These are phyloP conservation scores for Acrocalymma vagum DNA, from an alignment of 2,329 filamentous ascomycete species.

Conservation along the genomic window DNA sequence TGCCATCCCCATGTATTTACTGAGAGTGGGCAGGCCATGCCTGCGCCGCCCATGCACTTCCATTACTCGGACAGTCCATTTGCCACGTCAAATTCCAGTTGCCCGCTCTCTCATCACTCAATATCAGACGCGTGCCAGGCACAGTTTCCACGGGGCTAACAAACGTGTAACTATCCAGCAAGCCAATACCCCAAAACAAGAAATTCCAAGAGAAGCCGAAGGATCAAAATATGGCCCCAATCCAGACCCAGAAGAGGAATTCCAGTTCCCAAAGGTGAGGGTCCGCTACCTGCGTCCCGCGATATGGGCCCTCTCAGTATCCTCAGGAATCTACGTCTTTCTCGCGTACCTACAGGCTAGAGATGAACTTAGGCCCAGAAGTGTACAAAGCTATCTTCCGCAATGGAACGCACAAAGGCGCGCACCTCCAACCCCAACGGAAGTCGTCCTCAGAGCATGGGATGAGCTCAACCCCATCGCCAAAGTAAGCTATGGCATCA, in stretches of 20 bases:
- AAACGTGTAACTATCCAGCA: constrained; percentile 11
- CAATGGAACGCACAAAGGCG: constrained; percentile 23
- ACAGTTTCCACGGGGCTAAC: constrained; percentile 10
- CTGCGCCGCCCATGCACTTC: constrained; percentile 3
- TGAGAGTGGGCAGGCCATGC: constrained; percentile 4
- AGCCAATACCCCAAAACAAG: constrained; percentile 10
- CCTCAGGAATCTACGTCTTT: constrained; percentile 34
- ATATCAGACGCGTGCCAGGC: constrained; percentile 10
- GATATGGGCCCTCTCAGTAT: constrained; percentile 37
- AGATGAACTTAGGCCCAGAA: constrained; percentile 27
- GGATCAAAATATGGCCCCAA: constrained; percentile 8
- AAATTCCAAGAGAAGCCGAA: no score
- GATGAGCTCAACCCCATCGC: constrained; percentile 32
- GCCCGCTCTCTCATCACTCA: constrained; percentile 2
- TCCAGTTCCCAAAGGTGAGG: constrained; percentile 19
- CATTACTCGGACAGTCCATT: not conserved
- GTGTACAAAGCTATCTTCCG: constrained; percentile 21
- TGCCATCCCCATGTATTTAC: constrained; percentile 16
- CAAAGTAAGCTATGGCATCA: constrained; percentile 36
- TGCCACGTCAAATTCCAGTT: constrained; percentile 2
- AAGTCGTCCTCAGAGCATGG: constrained; percentile 36
- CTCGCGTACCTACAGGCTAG: constrained; percentile 40
- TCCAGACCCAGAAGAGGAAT: constrained; percentile 1
- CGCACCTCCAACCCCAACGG: constrained; percentile 32
- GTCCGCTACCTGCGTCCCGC: constrained; percentile 37